phyloP scores from a whole-genome alignment of 306 rosid genomes.

The Gleditsia sinensis region DNA sequence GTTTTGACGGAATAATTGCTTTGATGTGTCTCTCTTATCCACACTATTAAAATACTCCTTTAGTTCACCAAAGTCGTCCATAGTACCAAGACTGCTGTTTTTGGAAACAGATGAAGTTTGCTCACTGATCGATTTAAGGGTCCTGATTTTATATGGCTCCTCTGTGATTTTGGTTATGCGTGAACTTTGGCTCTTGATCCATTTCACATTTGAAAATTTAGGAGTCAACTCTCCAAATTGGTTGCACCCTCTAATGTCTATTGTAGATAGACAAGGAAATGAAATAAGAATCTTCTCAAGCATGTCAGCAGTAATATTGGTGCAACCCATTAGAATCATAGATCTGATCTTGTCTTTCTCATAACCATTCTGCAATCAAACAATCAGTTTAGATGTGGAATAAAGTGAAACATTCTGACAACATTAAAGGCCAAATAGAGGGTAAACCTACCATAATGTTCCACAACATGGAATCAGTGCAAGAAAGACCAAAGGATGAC shows the following conservation, averaged over 20 bases:
- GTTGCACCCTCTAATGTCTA: constrained; percentile 89
- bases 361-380: constrained; percentile 73
- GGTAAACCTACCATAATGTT: constrained; percentile 70
- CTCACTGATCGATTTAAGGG: constrained; percentile 71
- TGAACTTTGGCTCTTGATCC: constrained; percentile 77
- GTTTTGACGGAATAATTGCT: constrained; percentile 79
- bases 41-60: constrained; percentile 93
- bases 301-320: constrained; percentile 62
- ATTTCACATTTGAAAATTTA: constrained; percentile 67
- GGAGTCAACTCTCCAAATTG: constrained; percentile 73
- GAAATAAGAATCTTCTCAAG: constrained; percentile 82
- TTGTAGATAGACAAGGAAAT: constrained; percentile 66
- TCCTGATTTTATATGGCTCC: constrained; percentile 68
- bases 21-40: constrained; percentile 87
- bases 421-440: constrained; percentile 30
- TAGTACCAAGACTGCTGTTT: constrained; percentile 52
- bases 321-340: constrained; percentile 75
- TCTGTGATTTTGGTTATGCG: constrained; percentile 50
- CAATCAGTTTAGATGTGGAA: constrained; percentile 34
- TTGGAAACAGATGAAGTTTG: constrained; percentile 59
- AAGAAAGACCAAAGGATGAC: constrained; percentile 74
- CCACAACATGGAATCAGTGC: constrained; percentile 70
- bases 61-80: constrained; percentile 90
- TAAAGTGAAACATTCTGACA: constrained; percentile 28
- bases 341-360: constrained; percentile 73